These are phyloP conservation scores for Naganishia kalamii DNA, from an alignment of 768 basidiomycete genomes.

Conservation along the genomic window DNA sequence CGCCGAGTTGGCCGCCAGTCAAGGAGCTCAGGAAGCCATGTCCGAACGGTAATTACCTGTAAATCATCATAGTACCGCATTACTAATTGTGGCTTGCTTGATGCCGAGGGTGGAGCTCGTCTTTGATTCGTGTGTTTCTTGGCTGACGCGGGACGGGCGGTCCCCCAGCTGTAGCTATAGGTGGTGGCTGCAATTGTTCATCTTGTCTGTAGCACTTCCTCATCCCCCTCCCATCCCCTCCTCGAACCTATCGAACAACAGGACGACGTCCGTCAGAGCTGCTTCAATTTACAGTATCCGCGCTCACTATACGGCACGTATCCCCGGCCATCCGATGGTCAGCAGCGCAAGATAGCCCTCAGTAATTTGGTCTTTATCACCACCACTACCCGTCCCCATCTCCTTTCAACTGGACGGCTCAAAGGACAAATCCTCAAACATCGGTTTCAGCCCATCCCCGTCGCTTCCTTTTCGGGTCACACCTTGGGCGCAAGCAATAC, in stretches of 20 bases:
- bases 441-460: background rate
- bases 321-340: background rate
- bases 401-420: background rate
- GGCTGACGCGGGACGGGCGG: too few relatives aligned
- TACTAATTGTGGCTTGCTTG: too few relatives aligned
- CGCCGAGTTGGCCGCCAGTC: too few relatives aligned
- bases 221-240: too few relatives aligned
- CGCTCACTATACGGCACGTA: background rate
- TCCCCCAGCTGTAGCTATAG: too few relatives aligned
- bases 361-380: background rate
- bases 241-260: background rate
- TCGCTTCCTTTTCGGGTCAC: background rate
- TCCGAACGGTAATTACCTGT: too few relatives aligned
- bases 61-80: too few relatives aligned
- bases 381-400: background rate
- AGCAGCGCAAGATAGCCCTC: background rate
- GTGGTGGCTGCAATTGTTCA: too few relatives aligned
- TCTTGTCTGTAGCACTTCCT: too few relatives aligned
- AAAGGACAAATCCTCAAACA: background rate
- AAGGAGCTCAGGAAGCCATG: too few relatives aligned
- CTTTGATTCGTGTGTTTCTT: too few relatives aligned
- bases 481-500: background rate
- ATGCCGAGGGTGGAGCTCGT: too few relatives aligned
- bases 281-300: background rate
- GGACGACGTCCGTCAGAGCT: background rate